These are phyloP conservation scores for Scopulariopsis brevicaulis DNA, from an alignment of 2,329 filamentous ascomycete genomes.

Conservation along the genomic window DNA sequence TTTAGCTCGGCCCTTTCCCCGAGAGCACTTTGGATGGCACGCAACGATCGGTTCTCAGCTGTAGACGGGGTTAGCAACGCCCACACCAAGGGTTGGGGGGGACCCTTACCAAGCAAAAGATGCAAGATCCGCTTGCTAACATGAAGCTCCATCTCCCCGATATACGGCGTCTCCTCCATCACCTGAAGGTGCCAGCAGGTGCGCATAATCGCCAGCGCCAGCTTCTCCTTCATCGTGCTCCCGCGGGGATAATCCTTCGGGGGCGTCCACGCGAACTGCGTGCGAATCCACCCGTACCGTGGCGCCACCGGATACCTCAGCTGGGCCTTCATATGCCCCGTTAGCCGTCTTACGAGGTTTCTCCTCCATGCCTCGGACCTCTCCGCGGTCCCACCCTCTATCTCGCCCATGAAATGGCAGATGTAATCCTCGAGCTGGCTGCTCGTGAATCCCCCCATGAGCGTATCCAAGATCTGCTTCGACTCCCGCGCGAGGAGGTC, in stretches of 20 bases:
- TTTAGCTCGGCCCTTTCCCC: conserved; percentile 9
- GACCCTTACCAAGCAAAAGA: conserved; percentile 28
- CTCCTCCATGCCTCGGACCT: neutral
- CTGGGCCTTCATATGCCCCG: neutral
- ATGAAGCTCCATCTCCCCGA: conserved; percentile 27
- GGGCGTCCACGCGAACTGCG: conserved; percentile 29
- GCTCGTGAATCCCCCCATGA: conserved; percentile 33
- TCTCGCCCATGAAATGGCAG: neutral
- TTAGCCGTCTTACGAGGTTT: conserved; percentile 3
- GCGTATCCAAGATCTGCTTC: conserved; percentile 20
- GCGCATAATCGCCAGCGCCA: conserved; percentile 31
- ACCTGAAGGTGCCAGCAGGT: conserved; percentile 38
- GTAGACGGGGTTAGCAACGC: neutral
- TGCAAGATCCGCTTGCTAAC: conserved; percentile 27
- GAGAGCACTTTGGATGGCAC: conserved; percentile 13
- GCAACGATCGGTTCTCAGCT: neutral
- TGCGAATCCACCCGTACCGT: conserved; percentile 28
- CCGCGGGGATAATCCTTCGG: conserved; percentile 10
- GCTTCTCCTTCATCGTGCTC: conserved; percentile 23
- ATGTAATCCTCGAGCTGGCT: conserved; percentile 34
- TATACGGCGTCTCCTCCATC: conserved; percentile 27
- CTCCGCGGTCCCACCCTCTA: neutral
- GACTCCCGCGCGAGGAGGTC: conserved; percentile 28
- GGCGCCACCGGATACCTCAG: conserved; percentile 4
- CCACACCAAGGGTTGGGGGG: neutral